Conservation (phyloP, 176 grass and related monocot genomes). For the Hsuehochloa calcarea region DNA sequence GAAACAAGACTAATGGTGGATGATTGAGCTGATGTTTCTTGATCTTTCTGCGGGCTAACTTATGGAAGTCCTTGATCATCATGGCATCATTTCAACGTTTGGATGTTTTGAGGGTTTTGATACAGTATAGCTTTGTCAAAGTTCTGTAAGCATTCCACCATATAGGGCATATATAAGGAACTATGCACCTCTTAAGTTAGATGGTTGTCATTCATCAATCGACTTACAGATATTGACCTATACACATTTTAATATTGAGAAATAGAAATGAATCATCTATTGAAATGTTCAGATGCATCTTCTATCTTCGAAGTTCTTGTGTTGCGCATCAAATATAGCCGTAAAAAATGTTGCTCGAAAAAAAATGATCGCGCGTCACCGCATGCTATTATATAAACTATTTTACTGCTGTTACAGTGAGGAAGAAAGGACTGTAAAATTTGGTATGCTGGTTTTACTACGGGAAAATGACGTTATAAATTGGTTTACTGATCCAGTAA, state of each 20-base stretch:
- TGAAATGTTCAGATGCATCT: not conserved
- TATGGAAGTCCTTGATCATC: not conserved
- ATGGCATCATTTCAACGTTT: not conserved
- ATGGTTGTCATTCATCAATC: not conserved
- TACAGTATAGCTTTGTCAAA: not conserved
- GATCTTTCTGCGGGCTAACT: not conserved
- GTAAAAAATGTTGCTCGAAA: too few relatives aligned
- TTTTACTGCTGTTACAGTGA: too few relatives aligned
- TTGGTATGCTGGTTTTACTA: too few relatives aligned
- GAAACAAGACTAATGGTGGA: conserved; percentile 59
- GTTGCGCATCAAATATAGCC: too few relatives aligned
- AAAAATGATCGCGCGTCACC: too few relatives aligned
- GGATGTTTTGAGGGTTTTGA: not conserved
- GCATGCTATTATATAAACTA: too few relatives aligned
- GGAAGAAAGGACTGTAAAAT: too few relatives aligned
- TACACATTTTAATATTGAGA: not conserved
- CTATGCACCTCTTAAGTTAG: not conserved
- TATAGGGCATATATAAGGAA: not conserved
- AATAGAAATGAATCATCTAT: conserved; percentile 25
- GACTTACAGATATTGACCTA: conserved; percentile 14
- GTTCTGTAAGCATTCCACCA: conserved; percentile 6
- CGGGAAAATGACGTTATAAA: too few relatives aligned
- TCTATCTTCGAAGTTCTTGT: not conserved
- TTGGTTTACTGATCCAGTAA: too few relatives aligned
- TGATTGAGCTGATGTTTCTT: not conserved